A percentile compares a stretch with the other conserved stretches of the same genome.
Evolutionary conservation across 345 rosid species (phyloP).

Genomic region (Gossypium herbaceum): DNA sequence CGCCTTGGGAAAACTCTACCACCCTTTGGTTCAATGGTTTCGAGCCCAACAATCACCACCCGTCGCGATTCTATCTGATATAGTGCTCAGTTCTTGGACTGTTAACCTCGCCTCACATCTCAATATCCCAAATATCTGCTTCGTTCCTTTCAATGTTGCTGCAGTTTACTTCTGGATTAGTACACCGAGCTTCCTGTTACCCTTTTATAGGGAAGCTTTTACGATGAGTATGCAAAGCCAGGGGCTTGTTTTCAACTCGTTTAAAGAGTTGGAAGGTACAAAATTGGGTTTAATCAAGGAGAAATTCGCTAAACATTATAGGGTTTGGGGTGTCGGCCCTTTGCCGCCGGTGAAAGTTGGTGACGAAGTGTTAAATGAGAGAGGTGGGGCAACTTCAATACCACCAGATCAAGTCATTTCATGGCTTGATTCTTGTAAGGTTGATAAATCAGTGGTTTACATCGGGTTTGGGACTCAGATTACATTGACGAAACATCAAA

Average conservation of each 20-base stretch:
- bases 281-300: slow-evolving; percentile 38
- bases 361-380: background rate
- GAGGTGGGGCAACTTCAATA: slow-evolving; percentile 50
- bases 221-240: slow-evolving; percentile 34
- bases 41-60: slow-evolving; percentile 51
- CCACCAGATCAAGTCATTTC: slow-evolving; percentile 25
- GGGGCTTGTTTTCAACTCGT: slow-evolving; percentile 57
- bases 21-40: slow-evolving; percentile 48
- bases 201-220: slow-evolving; percentile 27
- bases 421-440: slow-evolving; percentile 53
- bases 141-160: slow-evolving; percentile 54
- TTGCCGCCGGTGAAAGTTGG: slow-evolving; percentile 9
- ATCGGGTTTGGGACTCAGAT: slow-evolving; percentile 73
- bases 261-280: slow-evolving; percentile 34
- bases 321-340: slow-evolving; percentile 57
- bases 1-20: slow-evolving; percentile 32
- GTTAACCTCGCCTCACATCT: slow-evolving; percentile 28
- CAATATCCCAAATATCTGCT: slow-evolving; percentile 34
- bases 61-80: slow-evolving; percentile 47
- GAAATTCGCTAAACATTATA: slow-evolving; percentile 27
- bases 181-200: background rate
- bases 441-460: slow-evolving; percentile 46
- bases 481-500: slow-evolving; percentile 39
- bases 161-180: slow-evolving; percentile 18
- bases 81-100: slow-evolving; percentile 57